A percentile compares a stretch with the other conserved stretches of the same genome.
Evolutionary conservation across 176 grass and related monocot genomes (phyloP).

Genomic region (Saccharum officinarum): DNA sequence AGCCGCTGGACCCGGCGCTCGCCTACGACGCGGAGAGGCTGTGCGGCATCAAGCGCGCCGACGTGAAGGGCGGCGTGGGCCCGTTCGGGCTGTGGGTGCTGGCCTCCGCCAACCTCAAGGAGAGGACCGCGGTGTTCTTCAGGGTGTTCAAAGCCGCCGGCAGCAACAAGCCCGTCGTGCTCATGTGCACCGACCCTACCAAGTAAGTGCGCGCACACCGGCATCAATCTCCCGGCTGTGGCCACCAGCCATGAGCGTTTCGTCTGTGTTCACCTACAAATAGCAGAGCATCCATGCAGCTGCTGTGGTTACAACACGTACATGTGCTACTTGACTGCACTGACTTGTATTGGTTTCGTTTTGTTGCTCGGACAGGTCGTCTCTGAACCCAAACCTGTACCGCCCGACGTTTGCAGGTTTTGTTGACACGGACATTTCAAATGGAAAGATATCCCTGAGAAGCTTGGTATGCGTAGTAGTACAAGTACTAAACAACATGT

Average conservation of each 20-base stretch:
- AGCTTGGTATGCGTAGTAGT: slow-evolving; percentile 44
- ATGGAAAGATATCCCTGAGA: slow-evolving; percentile 67
- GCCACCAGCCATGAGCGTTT: too few species aligned
- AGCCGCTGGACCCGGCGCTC: slow-evolving; percentile 52
- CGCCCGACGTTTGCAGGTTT: slow-evolving; percentile 79
- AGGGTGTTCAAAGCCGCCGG: slow-evolving; percentile 50
- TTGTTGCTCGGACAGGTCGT: slow-evolving; percentile 44
- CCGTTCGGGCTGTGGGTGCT: slow-evolving; percentile 85
- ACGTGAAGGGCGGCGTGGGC: slow-evolving; percentile 57
- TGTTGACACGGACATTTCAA: slow-evolving; percentile 50
- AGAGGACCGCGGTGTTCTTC: slow-evolving; percentile 78
- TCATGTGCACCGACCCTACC: slow-evolving; percentile 87
- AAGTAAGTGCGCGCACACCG: slow-evolving; percentile 32
- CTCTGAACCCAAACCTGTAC: slow-evolving; percentile 50
- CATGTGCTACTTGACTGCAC: not conserved
- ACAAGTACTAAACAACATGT: not conserved
- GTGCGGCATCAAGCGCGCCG: slow-evolving; percentile 47
- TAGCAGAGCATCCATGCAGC: too few species aligned
- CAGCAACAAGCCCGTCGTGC: slow-evolving; percentile 45
- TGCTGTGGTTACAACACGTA: too few species aligned
- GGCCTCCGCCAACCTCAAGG: slow-evolving; percentile 45
- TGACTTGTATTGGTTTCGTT: too few species aligned
- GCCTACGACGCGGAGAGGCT: slow-evolving; percentile 51
- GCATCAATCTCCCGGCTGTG: too few species aligned
- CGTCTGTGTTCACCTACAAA: too few species aligned